Evolutionary conservation across 495 filamentous ascomycete genomes (phyloP), one percentile per base, ranked within the genome.

Genomic region (Aspergillus biplanus): DNA sequence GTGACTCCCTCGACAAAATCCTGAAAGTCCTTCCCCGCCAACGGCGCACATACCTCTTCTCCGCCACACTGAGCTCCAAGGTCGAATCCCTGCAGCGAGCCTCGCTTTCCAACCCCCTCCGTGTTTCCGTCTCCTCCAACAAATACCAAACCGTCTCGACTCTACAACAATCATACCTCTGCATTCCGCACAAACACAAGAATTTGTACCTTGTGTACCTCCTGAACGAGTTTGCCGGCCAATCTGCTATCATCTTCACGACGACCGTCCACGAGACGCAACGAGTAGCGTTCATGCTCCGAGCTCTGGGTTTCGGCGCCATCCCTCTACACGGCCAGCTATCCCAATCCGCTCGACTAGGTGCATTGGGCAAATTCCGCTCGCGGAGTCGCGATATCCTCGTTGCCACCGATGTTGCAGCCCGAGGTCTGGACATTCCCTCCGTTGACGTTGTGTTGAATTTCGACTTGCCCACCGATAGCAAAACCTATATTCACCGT

Each of bases 331-430:
- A 98, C 69, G 95, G 95, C 50, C 90, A 94, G 67, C 84, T 99
- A 27, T 91, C 87, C 1, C 95, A 98, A 72, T 89, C 87, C 6
- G 81, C 91, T 6, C 90, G 95, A 31, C 75, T 99, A 0, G 93
- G 90, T 8, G 88, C 95, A 0, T 80, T 98, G 13, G 89, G 87
- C 68, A 97, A 97, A 74, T 97, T 99, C 81, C 86, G 88, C 11
- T 83, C 87, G 2, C 84, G 89, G 12, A 83, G 78, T 53, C 82
- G 93, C 9, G 85, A 93, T 60, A 93, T 99, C 61, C 85, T 98
- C 13, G 90, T 97, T n/a, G 93, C 93, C 1, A 98, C 94, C 0
- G 95, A 98, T 71, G 93, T 98, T 32, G 95, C 96, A 5, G 92
- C 95, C 8, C 86, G 95, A 68, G 95, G 95, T 80, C 83, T 99